phyloP scores from a whole-genome alignment of 768 basidiomycete species.

The Lyophyllum atratum region DNA sequence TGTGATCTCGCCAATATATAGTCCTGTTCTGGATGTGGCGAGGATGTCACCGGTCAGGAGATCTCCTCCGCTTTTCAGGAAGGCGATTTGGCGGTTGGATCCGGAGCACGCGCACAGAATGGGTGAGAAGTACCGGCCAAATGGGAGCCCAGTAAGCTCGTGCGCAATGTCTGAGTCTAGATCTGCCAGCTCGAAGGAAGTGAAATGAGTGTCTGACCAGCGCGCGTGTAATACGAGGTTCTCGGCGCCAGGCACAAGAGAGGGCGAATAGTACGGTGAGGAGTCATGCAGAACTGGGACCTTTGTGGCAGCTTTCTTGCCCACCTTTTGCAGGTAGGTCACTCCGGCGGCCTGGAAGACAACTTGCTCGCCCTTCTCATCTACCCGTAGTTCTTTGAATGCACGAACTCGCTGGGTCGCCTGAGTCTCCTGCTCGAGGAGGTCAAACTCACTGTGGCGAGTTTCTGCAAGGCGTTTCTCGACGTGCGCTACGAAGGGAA shows the following conservation, averaged over 20 bases:
- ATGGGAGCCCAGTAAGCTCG: conserved; percentile 57
- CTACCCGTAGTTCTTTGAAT: conserved; percentile 61
- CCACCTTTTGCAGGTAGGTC: conserved; percentile 50
- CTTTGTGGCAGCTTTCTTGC: conserved; percentile 29
- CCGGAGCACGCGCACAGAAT: conserved; percentile 50
- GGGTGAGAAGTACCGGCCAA: conserved; percentile 68
- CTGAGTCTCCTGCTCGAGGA: conserved; percentile 54
- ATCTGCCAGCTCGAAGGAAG: conserved; percentile 67
- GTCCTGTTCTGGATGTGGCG: conserved; percentile 62
- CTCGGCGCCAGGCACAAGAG: conserved; percentile 54
- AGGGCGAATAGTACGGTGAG: conserved; percentile 66
- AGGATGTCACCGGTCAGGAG: conserved; percentile 62
- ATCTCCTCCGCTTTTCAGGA: conserved; percentile 64
- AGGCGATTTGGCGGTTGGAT: conserved; percentile 51
- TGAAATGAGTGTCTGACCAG: conserved; percentile 67
- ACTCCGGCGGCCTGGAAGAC: conserved; percentile 72
- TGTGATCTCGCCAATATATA: conserved; percentile 64
- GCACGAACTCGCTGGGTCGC: conserved; percentile 59
- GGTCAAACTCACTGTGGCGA: conserved; percentile 44
- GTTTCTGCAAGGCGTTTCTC: conserved; percentile 69
- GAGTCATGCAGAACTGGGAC: conserved; percentile 51
- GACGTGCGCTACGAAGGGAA: conserved; percentile 64
- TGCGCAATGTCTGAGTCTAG: conserved; percentile 41
- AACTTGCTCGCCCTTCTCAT: conserved; percentile 52
- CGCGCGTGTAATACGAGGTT: conserved; percentile 63